phyloP scores from a whole-genome alignment of 768 basidiomycete genomes.

The Trametes sanguinea region DNA sequence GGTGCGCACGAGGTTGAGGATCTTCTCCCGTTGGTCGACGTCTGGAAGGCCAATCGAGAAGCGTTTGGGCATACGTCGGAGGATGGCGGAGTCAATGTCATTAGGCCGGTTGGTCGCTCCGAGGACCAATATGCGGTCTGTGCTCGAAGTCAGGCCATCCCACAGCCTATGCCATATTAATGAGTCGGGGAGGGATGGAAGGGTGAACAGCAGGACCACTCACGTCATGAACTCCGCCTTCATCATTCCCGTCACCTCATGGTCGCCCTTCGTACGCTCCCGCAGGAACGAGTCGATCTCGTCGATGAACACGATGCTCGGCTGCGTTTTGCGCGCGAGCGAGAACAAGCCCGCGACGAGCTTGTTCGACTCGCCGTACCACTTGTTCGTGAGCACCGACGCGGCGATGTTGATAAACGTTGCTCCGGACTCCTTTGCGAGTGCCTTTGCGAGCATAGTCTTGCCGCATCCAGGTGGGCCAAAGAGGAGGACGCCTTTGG shows the following conservation, averaged over 20 bases:
- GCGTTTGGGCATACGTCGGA: conserved; percentile 98
- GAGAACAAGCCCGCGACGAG: conserved; percentile 94
- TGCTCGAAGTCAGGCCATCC: conserved; percentile 87
- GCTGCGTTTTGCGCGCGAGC: conserved; percentile 90
- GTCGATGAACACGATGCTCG: conserved; percentile 97
- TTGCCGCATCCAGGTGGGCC: conserved; percentile 99
- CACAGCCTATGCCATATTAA: conserved; percentile 60
- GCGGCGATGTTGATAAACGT: conserved; percentile 91
- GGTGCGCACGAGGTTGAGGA: conserved; percentile 67
- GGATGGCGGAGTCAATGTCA: conserved; percentile 85
- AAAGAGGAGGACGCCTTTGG: conserved; percentile 93
- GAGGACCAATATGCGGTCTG: conserved; percentile 84
- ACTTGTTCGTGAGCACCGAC: conserved; percentile 74
- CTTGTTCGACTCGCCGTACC: conserved; percentile 93
- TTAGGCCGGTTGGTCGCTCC: conserved; percentile 95
- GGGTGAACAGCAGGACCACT: conserved; percentile 31
- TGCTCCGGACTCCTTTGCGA: conserved; percentile 96
- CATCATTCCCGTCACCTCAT: conserved; percentile 99
- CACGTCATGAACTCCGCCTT: conserved; percentile 96
- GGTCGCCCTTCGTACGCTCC: conserved; percentile 84
- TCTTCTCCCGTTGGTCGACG: conserved; percentile 76
- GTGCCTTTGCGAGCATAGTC: conserved; percentile 98
- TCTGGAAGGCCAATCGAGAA: conserved; percentile 86
- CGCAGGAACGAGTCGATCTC: conserved; percentile 96
- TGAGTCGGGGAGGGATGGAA: too few relatives aligned